Evolutionary conservation across 345 rosid species (phyloP).

Genomic region (Arabis alpina): DNA sequence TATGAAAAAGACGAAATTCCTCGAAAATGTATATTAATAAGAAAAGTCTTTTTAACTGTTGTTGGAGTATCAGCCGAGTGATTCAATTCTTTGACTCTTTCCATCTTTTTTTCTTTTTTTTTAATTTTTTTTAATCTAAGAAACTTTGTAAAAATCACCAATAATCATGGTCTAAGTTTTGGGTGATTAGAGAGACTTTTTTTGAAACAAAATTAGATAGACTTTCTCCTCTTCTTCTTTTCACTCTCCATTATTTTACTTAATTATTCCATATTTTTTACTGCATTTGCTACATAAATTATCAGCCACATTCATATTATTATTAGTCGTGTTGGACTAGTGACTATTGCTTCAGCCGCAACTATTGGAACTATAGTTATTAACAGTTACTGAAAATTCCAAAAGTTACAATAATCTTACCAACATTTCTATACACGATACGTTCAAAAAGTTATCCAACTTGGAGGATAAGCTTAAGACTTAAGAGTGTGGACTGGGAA

Average conservation of each 20-base stretch:
- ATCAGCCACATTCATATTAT: neutral
- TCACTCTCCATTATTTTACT: neutral
- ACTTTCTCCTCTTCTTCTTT: neutral
- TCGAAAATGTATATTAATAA: too few species aligned
- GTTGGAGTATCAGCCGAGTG: too few species aligned
- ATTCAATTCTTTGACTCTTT: too few species aligned
- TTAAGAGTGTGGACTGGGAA: constrained; percentile 4
- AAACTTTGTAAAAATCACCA: too few species aligned
- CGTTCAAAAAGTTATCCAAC: neutral
- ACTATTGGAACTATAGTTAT: neutral
- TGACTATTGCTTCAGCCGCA: constrained; percentile 13
- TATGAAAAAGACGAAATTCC: too few species aligned
- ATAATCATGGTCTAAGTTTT: too few species aligned
- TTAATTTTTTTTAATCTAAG: too few species aligned
- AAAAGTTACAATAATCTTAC: neutral
- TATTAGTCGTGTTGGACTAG: neutral
- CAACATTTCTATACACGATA: neutral
- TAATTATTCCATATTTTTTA: neutral
- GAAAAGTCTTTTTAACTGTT: too few species aligned
- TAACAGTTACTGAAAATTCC: neutral
- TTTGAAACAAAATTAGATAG: neutral
- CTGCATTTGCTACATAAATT: neutral
- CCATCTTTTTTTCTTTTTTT: too few species aligned
- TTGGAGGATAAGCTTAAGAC: constrained; percentile 10
- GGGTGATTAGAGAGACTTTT: neutral